A percentile compares a stretch with the other conserved stretches of the same genome.
Conservation (phyloP, 2,329 filamentous ascomycete genomes). For the Scedosporium apiospermum region DNA sequence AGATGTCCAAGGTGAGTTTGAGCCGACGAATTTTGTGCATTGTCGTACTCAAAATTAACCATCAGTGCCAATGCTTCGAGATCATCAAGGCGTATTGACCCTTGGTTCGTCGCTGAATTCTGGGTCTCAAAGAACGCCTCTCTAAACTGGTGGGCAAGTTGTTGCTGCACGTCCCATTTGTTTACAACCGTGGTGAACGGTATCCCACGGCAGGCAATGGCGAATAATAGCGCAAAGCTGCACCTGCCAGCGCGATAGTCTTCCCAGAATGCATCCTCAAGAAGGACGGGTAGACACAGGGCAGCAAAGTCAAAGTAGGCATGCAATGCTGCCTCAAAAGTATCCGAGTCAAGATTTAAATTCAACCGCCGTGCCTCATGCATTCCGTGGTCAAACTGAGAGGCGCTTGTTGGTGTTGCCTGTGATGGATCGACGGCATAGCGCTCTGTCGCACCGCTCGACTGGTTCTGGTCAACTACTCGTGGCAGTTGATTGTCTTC, state of each 20-base stretch:
- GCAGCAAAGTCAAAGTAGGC: constrained; percentile 16
- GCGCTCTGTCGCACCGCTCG: no score
- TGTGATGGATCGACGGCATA: no score
- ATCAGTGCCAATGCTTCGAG: constrained; percentile 14
- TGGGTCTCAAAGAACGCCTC: constrained; percentile 12
- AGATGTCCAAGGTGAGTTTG: constrained; percentile 11
- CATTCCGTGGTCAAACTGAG: no score
- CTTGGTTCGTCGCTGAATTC: constrained; percentile 1
- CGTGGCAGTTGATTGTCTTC: background rate
- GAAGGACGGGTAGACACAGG: constrained; percentile 13
- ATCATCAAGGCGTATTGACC: constrained; percentile 9
- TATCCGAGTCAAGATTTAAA: no score
- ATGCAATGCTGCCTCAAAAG: constrained; percentile 3
- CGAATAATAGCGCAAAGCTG: constrained; percentile 14
- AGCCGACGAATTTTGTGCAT: background rate
- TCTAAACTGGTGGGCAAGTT: constrained; percentile 14
- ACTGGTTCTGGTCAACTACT: no score
- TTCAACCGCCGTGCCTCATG: no score
- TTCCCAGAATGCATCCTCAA: constrained; percentile 16
- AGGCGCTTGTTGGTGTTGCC: no score
- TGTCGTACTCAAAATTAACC: constrained; percentile 11
- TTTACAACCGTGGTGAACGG: constrained; percentile 10
- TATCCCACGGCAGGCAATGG: constrained; percentile 16
- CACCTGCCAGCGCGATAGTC: constrained; percentile 13
- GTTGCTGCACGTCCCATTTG: constrained; percentile 14